These are phyloP conservation scores for Cladosporium velox DNA, from an alignment of 2,329 filamentous ascomycete genomes.

Conservation along the genomic window DNA sequence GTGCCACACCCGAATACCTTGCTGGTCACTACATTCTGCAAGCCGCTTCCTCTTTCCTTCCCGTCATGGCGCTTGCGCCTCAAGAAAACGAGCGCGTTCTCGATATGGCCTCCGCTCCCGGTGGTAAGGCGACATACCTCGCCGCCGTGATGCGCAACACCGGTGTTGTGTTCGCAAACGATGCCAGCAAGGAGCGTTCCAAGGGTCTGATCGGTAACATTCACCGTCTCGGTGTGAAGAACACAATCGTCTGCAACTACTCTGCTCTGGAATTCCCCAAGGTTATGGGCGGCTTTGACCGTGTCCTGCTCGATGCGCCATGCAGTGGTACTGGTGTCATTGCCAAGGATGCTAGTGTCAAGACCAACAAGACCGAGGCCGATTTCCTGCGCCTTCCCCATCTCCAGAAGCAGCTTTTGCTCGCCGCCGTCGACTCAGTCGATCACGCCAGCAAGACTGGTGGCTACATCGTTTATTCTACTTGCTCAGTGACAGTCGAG, in stretches of 20 bases:
- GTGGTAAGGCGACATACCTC: slow-evolving; percentile 94
- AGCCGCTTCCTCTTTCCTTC: slow-evolving; percentile 92
- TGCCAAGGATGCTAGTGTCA: slow-evolving; percentile 92
- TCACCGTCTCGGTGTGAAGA: slow-evolving; percentile 88
- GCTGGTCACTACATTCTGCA: slow-evolving; percentile 98
- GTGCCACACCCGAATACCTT: slow-evolving; percentile 95
- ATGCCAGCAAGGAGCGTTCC: slow-evolving; percentile 87
- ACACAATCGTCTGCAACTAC: slow-evolving; percentile 93
- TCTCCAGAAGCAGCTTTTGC: slow-evolving; percentile 88
- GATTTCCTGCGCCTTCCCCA: slow-evolving; percentile 95
- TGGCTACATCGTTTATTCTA: slow-evolving; percentile 95
- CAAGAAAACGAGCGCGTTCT: slow-evolving; percentile 90
- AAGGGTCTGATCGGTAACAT: slow-evolving; percentile 99
- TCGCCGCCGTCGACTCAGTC: slow-evolving; percentile 91
- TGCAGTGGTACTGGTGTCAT: slow-evolving; percentile 98
- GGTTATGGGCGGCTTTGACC: slow-evolving; percentile 93
- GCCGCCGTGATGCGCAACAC: slow-evolving; percentile 98
- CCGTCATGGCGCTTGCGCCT: slow-evolving; percentile 94
- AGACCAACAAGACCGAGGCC: slow-evolving; percentile 95
- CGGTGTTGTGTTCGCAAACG: slow-evolving; percentile 92
- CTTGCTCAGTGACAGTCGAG: slow-evolving; percentile 90
- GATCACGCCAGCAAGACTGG: slow-evolving; percentile 90
- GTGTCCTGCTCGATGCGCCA: slow-evolving; percentile 89
- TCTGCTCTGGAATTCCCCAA: slow-evolving; percentile 92
- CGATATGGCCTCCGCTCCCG: slow-evolving; percentile 92